phyloP scores from a whole-genome alignment of 257 asterid species.

The Solanum appendiculatum region DNA sequence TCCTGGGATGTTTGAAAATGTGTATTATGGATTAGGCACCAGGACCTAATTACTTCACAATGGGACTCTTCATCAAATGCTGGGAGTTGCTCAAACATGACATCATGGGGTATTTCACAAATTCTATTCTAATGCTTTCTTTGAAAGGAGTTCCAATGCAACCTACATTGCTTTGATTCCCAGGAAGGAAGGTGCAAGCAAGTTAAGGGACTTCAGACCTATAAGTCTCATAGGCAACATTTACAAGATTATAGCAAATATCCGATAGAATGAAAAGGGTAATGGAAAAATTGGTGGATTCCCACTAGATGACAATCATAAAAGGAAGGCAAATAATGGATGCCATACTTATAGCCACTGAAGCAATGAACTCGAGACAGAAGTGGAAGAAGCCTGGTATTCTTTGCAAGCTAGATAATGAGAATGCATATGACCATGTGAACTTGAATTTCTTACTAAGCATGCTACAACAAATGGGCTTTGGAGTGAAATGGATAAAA shows the following conservation, averaged over 20 bases:
- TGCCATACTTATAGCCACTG: not conserved
- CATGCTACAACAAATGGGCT: not conserved
- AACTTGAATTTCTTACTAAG: not conserved
- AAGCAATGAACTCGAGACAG: not conserved
- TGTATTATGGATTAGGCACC: not conserved
- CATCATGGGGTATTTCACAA: not conserved
- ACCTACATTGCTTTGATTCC: not conserved
- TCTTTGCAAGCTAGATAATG: not conserved
- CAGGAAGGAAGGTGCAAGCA: not conserved
- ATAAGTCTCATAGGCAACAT: not conserved
- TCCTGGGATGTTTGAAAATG: not conserved
- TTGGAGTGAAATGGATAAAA: not conserved
- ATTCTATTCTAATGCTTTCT: not conserved
- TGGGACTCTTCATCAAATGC: not conserved
- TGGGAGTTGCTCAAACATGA: not conserved
- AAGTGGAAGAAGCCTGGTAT: not conserved
- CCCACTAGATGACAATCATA: not conserved
- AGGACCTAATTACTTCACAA: not conserved
- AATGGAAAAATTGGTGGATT: not conserved
- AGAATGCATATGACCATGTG: not conserved
- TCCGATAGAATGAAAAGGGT: not conserved
- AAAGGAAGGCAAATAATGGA: not conserved
- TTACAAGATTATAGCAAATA: not conserved
- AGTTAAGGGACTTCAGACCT: not conserved
- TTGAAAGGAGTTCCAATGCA: not conserved